Percentiles rank a stretch among this genome's conserved stretches.
phyloP scores from a whole-genome alignment of 1,284 basidiomycete genomes.

The Uromyces viciae-fabae region DNA sequence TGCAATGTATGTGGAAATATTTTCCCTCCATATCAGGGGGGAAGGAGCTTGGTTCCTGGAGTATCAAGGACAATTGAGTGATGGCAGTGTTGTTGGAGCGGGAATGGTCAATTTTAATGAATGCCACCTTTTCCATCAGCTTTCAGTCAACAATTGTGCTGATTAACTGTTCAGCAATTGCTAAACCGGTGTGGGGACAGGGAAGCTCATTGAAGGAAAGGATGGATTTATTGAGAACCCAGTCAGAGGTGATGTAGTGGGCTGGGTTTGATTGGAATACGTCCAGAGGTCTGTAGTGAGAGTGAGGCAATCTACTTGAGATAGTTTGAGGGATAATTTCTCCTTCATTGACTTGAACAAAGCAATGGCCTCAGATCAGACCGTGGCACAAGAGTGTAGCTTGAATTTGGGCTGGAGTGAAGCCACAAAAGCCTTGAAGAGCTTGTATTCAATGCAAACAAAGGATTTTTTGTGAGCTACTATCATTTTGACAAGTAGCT shows the following conservation, averaged over 20 bases:
- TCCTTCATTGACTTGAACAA: not conserved
- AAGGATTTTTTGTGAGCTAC: not conserved
- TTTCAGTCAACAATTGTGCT: slow-evolving; percentile 1
- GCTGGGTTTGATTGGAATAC: not conserved
- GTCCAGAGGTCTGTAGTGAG: not conserved
- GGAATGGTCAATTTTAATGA: not conserved
- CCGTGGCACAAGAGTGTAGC: not conserved
- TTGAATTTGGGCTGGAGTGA: slow-evolving; percentile 1
- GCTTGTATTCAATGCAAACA: not conserved
- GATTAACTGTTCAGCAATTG: not conserved
- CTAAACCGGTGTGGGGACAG: not conserved
- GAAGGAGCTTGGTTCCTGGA: not conserved
- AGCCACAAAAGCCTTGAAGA: not conserved
- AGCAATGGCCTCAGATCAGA: not conserved
- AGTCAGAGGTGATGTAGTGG: not conserved
- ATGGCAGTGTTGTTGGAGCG: not conserved
- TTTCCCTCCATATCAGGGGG: not conserved
- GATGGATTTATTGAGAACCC: not conserved
- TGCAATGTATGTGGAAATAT: not conserved
- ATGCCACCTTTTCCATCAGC: not conserved
- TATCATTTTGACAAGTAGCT: not conserved
- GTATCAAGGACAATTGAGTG: not conserved
- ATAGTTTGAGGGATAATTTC: not conserved
- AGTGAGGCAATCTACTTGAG: not conserved
- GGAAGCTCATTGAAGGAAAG: not conserved